These are phyloP conservation scores for Zalerion maritima DNA, from an alignment of 495 filamentous ascomycete genomes.

Conservation along the genomic window DNA sequence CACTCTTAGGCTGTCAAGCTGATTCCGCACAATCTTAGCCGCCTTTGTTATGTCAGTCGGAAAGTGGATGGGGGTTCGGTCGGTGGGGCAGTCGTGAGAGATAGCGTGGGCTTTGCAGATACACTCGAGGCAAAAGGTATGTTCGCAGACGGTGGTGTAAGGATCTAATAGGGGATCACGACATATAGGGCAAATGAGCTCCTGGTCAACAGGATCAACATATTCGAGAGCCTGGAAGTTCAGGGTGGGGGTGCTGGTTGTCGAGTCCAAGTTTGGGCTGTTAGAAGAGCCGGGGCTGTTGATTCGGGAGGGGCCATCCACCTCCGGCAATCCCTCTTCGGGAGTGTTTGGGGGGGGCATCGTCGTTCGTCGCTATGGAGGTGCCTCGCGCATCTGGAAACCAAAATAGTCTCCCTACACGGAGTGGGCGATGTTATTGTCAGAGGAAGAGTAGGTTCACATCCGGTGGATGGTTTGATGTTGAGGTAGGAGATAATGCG, in stretches of 20 bases:
- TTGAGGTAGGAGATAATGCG: too few species aligned
- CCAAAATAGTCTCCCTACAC: too few species aligned
- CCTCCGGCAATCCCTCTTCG: conserved; percentile 17
- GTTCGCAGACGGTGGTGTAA: conserved; percentile 53
- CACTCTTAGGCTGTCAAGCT: conserved; percentile 65
- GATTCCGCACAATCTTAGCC: conserved; percentile 33
- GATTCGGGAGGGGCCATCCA: too few species aligned
- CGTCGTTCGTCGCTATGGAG: too few species aligned
- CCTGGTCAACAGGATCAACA: conserved; percentile 51
- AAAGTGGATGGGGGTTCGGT: conserved; percentile 28
- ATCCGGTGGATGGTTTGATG: too few species aligned
- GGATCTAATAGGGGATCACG: conserved; percentile 59
- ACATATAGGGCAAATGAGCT: conserved; percentile 75
- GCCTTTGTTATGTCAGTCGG: conserved; percentile 10
- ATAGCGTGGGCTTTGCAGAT: conserved; percentile 43
- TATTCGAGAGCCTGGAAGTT: conserved; percentile 64
- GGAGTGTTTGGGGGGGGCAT: conserved; percentile 22
- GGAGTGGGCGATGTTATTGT: too few species aligned
- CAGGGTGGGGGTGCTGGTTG: conserved; percentile 8
- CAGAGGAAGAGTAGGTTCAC: too few species aligned
- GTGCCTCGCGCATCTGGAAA: too few species aligned
- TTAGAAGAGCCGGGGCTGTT: conserved; percentile 9
- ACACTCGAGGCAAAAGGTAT: conserved; percentile 59
- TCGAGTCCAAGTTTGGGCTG: conserved; percentile 7
- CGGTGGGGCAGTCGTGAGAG: conserved; percentile 34